phyloP scores from a whole-genome alignment of 2,329 filamentous ascomycete species.

The Ophiostoma perfectum region DNA sequence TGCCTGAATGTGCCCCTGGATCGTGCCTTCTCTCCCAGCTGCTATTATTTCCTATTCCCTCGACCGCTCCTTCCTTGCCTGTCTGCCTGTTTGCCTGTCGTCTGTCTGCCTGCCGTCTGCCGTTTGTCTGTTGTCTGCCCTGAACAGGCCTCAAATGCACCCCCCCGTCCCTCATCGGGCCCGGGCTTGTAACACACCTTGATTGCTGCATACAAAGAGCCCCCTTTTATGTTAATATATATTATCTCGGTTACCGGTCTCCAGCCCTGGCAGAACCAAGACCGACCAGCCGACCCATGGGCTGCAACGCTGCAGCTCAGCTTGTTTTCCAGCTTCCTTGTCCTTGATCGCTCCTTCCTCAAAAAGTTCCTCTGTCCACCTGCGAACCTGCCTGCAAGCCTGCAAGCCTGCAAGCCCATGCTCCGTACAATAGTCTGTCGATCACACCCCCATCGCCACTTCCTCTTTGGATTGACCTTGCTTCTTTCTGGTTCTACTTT shows the following conservation, averaged over 20 bases:
- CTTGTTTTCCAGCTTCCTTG: conserved; percentile 7
- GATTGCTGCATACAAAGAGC: too few species aligned
- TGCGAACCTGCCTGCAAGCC: too few species aligned
- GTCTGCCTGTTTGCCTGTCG: neutral
- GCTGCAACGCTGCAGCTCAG: neutral
- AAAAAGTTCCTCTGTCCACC: too few species aligned
- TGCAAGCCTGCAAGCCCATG: too few species aligned
- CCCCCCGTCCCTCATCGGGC: conserved; percentile 6
- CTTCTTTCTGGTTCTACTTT: neutral
- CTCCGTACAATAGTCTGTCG: neutral
- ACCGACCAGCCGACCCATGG: neutral
- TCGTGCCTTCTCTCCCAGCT: neutral
- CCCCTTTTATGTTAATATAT: too few species aligned
- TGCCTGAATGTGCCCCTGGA: conserved; percentile 5
- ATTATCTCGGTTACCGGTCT: too few species aligned
- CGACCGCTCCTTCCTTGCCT: neutral
- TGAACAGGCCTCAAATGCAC: neutral
- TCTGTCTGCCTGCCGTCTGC: neutral
- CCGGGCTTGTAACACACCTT: neutral
- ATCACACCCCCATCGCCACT: conserved; percentile 10
- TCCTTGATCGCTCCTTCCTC: neutral
- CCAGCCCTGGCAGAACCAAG: conserved; percentile 9
- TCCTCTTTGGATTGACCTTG: conserved; percentile 8
- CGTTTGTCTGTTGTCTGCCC: too few species aligned
- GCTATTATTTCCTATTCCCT: neutral